phyloP scores from a whole-genome alignment of 495 filamentous ascomycete genomes.

The Clavariopsis aquatica region DNA sequence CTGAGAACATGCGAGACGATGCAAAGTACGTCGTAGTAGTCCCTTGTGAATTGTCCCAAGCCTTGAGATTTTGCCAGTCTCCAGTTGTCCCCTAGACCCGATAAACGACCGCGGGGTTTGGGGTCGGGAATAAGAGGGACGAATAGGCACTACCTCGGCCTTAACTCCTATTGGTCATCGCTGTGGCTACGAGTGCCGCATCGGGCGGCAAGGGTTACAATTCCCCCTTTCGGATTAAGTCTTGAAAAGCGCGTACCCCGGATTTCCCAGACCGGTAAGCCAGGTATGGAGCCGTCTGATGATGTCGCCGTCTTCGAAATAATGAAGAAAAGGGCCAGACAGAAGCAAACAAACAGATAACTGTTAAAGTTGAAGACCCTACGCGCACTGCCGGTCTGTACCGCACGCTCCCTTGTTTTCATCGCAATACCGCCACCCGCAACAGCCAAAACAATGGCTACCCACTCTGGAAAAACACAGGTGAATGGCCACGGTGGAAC shows the following conservation, averaged over 20 bases:
- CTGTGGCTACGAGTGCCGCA: background rate
- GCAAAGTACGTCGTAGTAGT: background rate
- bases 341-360: no score
- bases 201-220: background rate
- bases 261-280: slow-evolving; percentile 17
- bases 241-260: background rate
- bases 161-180: background rate
- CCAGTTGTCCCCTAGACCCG: background rate
- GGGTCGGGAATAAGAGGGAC: background rate
- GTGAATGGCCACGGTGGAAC: slow-evolving; percentile 1
- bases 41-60: background rate
- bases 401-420: background rate
- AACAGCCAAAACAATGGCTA: background rate
- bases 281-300: background rate
- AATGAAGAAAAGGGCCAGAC: background rate
- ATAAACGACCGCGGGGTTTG: background rate
- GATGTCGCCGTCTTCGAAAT: background rate
- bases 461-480: background rate
- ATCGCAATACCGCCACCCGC: background rate
- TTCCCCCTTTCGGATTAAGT: background rate
- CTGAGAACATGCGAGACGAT: background rate
- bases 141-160: background rate
- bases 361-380: background rate
- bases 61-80: background rate
- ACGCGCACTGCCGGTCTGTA: background rate